These are phyloP conservation scores for Baudoinia panamericana DNA, from an alignment of 495 filamentous ascomycete genomes.

Conservation along the genomic window DNA sequence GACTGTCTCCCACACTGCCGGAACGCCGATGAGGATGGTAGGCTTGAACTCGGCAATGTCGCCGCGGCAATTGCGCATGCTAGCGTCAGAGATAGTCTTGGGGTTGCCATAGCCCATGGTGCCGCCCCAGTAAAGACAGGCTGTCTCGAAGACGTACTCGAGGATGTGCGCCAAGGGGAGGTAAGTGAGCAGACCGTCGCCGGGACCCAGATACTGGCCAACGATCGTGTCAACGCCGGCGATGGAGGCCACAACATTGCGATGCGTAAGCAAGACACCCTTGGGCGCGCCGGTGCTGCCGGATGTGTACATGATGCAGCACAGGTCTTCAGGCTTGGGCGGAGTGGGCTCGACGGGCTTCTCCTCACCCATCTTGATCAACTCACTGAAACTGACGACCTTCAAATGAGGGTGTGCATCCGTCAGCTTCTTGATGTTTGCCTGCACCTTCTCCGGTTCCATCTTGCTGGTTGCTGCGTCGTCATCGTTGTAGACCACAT, in stretches of 20 bases:
- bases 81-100: constrained; percentile 78
- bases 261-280: constrained; percentile 84
- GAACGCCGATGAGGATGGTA: constrained; percentile 84
- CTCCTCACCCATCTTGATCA: constrained; percentile 68
- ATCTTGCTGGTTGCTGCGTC: constrained; percentile 50
- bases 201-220: constrained; percentile 69
- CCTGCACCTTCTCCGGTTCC: constrained; percentile 23
- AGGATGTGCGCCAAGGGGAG: constrained; percentile 91
- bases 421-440: constrained; percentile 69
- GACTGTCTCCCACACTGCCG: constrained; percentile 93
- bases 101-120: constrained; percentile 97
- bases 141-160: constrained; percentile 94
- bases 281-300: constrained; percentile 95
- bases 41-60: constrained; percentile 92
- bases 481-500: constrained; percentile 82
- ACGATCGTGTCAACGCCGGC: constrained; percentile 80
- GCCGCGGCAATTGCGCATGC: constrained; percentile 85
- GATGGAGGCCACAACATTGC: constrained; percentile 75
- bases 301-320: constrained; percentile 99
- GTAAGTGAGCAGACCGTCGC: constrained; percentile 80
- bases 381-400: constrained; percentile 72
- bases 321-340: constrained; percentile 72
- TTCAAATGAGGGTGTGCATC: constrained; percentile 53
- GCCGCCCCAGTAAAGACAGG: constrained; percentile 82
- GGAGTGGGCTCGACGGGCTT: constrained; percentile 72